phyloP scores from a whole-genome alignment of 2,329 filamentous ascomycete species.

The Xylariaceae sp. region DNA sequence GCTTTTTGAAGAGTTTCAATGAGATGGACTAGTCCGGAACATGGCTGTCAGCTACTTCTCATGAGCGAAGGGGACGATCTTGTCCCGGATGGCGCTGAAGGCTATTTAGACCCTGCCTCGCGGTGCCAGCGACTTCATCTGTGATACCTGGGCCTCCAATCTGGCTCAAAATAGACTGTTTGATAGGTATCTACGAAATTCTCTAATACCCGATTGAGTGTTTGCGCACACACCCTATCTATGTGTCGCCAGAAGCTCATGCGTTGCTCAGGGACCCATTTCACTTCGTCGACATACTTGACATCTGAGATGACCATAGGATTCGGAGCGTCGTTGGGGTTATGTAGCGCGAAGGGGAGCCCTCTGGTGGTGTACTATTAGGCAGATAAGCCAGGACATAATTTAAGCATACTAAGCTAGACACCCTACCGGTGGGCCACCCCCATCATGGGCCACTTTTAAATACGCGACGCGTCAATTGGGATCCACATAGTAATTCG shows the following conservation, averaged over 20 bases:
- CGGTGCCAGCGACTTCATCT: constrained; percentile 1
- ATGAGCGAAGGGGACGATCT: no score
- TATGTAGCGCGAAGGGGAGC: constrained; percentile 6
- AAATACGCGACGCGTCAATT: no score
- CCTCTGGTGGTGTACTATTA: constrained; percentile 7
- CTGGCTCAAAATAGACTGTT: constrained; percentile 8
- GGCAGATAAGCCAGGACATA: neutral
- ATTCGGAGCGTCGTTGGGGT: constrained; percentile 1
- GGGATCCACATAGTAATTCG: no score
- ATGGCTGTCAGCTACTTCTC: neutral
- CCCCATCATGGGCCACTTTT: no score
- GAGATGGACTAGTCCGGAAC: constrained; percentile 1
- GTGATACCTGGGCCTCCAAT: constrained; percentile 9
- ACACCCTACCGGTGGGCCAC: no score
- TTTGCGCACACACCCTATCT: constrained; percentile 1
- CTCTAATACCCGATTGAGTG: neutral
- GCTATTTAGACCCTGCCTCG: constrained; percentile 9
- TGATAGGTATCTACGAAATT: neutral
- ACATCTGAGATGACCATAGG: constrained; percentile 6
- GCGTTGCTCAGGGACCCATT: constrained; percentile 8
- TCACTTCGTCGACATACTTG: constrained; percentile 12
- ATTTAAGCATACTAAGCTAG: no score
- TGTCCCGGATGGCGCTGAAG: neutral
- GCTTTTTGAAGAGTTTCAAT: constrained; percentile 7
- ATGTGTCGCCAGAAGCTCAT: constrained; percentile 8